These are phyloP conservation scores for Metarhizium humberi DNA, from an alignment of 2,329 filamentous ascomycete genomes.

Conservation along the genomic window DNA sequence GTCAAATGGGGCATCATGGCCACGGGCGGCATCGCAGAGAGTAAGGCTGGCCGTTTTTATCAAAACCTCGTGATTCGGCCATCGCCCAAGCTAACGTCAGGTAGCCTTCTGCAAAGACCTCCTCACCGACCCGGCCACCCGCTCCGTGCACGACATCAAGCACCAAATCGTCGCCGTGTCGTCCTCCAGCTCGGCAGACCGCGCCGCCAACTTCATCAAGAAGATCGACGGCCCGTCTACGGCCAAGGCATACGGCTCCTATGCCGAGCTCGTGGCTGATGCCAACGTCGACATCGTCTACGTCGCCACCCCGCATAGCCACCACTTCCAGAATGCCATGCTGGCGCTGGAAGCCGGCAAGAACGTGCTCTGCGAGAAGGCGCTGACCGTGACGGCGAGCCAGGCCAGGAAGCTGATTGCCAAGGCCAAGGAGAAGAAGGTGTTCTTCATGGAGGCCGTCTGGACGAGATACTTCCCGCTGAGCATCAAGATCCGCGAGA, in stretches of 20 bases:
- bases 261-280: slow-evolving; percentile 72
- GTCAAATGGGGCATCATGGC: slow-evolving; percentile 53
- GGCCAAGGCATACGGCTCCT: slow-evolving; percentile 69
- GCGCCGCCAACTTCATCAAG: slow-evolving; percentile 64
- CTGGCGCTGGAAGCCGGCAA: slow-evolving; percentile 77
- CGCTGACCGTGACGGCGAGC: slow-evolving; percentile 73
- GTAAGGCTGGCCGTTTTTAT: slow-evolving; percentile 20
- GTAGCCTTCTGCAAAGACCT: slow-evolving; percentile 67
- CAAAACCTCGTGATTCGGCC: neutral
- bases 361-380: slow-evolving; percentile 85
- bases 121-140: slow-evolving; percentile 59
- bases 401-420: slow-evolving; percentile 66
- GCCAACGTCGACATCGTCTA: slow-evolving; percentile 78
- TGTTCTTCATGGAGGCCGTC: slow-evolving; percentile 79
- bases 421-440: slow-evolving; percentile 60
- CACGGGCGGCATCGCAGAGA: slow-evolving; percentile 49
- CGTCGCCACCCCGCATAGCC: slow-evolving; percentile 82
- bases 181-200: slow-evolving; percentile 62
- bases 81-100: neutral
- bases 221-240: slow-evolving; percentile 58
- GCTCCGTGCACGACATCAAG: slow-evolving; percentile 61
- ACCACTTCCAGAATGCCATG: slow-evolving; percentile 87
- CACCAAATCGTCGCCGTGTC: slow-evolving; percentile 74
- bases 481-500: slow-evolving; percentile 63
- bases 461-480: slow-evolving; percentile 88